These are phyloP conservation scores for Mycena alexandri DNA, from an alignment of 768 basidiomycete species.

Conservation along the genomic window DNA sequence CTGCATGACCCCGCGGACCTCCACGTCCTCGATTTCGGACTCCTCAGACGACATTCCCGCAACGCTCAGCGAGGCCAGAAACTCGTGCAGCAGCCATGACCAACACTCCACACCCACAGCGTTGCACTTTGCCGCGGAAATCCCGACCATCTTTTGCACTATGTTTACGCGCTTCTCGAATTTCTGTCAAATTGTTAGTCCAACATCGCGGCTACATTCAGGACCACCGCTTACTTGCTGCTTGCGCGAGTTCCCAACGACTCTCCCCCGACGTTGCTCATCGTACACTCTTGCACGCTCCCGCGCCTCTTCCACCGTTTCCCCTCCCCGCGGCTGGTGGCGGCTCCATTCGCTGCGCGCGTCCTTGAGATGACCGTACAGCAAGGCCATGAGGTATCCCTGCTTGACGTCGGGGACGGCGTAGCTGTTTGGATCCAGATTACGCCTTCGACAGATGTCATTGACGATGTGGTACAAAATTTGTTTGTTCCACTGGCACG, in stretches of 20 bases:
- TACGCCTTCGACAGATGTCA: background rate
- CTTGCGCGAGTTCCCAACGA: background rate
- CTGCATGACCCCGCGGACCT: no score
- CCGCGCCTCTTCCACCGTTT: background rate
- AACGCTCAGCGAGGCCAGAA: background rate
- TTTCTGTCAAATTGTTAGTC: no score
- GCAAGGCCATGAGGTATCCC: background rate
- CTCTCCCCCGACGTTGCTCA: background rate
- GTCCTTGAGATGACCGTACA: background rate
- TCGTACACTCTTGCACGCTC: conserved; percentile 1
- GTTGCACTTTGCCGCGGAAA: background rate
- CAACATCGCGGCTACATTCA: no score
- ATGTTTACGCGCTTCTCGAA: no score
- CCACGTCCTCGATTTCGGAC: background rate
- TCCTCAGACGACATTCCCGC: conserved; percentile 14
- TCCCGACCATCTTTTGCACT: conserved; percentile 4
- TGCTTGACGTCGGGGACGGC: background rate
- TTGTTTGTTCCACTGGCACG: conserved; percentile 3
- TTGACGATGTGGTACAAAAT: no score
- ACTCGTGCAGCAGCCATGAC: conserved; percentile 3
- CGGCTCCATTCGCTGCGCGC: background rate
- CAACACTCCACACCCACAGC: conserved; percentile 1
- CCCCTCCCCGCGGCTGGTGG: conserved; percentile 3
- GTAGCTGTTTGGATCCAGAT: background rate
- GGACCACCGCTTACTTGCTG: no score